Base-by-base conservation (phyloP, 805 yeast genomes). In the Saccharomycopsis sp. region DNA sequence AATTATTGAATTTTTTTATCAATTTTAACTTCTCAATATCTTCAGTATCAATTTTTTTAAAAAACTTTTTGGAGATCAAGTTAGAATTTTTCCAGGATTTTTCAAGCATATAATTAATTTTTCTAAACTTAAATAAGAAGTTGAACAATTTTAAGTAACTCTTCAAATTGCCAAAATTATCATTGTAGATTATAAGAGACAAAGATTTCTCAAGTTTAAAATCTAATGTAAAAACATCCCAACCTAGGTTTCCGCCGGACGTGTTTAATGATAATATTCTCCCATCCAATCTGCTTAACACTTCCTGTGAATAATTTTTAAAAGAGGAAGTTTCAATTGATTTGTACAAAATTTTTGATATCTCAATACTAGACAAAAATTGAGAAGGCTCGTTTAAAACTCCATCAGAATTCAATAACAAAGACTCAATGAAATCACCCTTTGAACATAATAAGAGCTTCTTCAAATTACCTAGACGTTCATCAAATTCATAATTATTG, bases 141-240 rank as follows among this genome's bases (percentile, higher is more conserved):
- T 87, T 85, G 64, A 89, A 92, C 48, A 88, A 72, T 49, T 82
- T 71, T 38, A 86, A 63, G 55, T 89, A 89, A 39, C 74, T 83
- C 41, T 66, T 66, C n/a, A 46, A 33, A 8, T 47, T 47, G 36
- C 67, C 67, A 15, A 66, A 60, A 20, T 64, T 61, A 17, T 60
- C 64, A n/a, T n/a, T n/a, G 29, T 45, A 45, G 3, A 45, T 14
- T 4, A 45, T 34, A n/a, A 37, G 12, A 45, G 51, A 60, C 34
- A 55, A 65, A 12, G 64, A 49, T 3, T 36, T 36, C 9, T 55
- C 67, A 9, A 74, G 52, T 40, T 70, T 63, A 56, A 83, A 92
- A 53, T 87, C 96, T 28, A 88, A 61, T 0, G 96, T 85, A 56
- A 89, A 88, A 2, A 83, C 86, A 54, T 88, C 94, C 96, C 96